Evolutionary conservation across 306 rosid species (phyloP).

Genomic region (Vicia villosa): DNA sequence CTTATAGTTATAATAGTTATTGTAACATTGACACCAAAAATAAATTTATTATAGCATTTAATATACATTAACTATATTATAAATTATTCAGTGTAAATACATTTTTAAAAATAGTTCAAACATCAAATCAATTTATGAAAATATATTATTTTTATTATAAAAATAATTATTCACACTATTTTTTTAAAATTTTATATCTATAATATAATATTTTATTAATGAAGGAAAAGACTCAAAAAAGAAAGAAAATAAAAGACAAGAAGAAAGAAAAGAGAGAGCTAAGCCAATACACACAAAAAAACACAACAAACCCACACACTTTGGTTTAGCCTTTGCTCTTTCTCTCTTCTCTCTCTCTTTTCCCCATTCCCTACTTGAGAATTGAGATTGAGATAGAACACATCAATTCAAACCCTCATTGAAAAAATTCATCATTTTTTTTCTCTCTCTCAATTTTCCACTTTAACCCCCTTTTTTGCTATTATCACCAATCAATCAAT

Average conservation of each 20-base stretch:
- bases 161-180: too few species aligned
- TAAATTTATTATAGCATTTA: too few species aligned
- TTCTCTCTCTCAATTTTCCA: not conserved
- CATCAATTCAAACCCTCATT: conserved; percentile 56
- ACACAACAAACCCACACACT: conserved; percentile 12
- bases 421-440: not conserved
- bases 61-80: too few species aligned
- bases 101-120: too few species aligned
- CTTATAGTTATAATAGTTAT: too few species aligned
- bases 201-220: too few species aligned
- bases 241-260: conserved; percentile 28
- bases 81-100: too few species aligned
- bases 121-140: too few species aligned
- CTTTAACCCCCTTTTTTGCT: conserved; percentile 31
- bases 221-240: not conserved
- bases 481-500: conserved; percentile 28
- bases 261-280: not conserved
- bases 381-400: conserved; percentile 20
- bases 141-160: too few species aligned
- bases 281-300: conserved; percentile 29
- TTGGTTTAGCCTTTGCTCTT: conserved; percentile 37
- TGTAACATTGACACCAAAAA: too few species aligned
- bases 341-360: conserved; percentile 29
- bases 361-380: conserved; percentile 36
- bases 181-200: too few species aligned